These are phyloP conservation scores for Xylariaceae sp. DNA, from an alignment of 2,329 filamentous ascomycete genomes.

Conservation along the genomic window DNA sequence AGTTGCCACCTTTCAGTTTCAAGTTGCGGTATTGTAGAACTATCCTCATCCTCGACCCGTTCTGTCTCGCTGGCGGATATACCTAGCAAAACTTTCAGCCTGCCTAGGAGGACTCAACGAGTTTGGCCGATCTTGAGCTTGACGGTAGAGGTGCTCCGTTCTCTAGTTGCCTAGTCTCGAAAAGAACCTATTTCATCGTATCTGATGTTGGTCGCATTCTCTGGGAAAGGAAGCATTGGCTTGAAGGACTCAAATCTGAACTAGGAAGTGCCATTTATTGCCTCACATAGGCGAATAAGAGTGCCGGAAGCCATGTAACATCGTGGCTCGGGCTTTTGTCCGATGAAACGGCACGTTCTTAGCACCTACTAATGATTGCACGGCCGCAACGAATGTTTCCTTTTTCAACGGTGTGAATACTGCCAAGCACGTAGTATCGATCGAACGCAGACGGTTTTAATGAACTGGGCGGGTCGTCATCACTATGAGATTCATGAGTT, in stretches of 20 bases:
- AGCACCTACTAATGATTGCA: slow-evolving; percentile 5
- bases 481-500: slow-evolving; percentile 11
- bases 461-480: slow-evolving; percentile 21
- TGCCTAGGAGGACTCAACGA: neutral
- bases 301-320: neutral
- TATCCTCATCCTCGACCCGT: neutral
- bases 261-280: neutral
- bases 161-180: neutral
- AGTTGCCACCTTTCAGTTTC: neutral
- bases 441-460: slow-evolving; percentile 14
- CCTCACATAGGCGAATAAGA: neutral
- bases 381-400: slow-evolving; percentile 5
- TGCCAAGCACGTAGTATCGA: slow-evolving; percentile 6
- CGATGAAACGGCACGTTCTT: slow-evolving; percentile 1
- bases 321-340: neutral
- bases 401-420: neutral
- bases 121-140: neutral
- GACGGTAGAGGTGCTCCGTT: neutral
- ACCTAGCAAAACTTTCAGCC: neutral
- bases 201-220: neutral
- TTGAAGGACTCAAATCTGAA: neutral
- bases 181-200: slow-evolving; percentile 1
- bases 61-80: slow-evolving; percentile 4
- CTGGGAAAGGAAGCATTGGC: slow-evolving; percentile 1
- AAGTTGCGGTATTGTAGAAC: neutral